Evolutionary conservation across 352 stramenopile genomes (phyloP), one percentile per base, ranked within the genome.

Genomic region (Elongisporangium undulatum): DNA sequence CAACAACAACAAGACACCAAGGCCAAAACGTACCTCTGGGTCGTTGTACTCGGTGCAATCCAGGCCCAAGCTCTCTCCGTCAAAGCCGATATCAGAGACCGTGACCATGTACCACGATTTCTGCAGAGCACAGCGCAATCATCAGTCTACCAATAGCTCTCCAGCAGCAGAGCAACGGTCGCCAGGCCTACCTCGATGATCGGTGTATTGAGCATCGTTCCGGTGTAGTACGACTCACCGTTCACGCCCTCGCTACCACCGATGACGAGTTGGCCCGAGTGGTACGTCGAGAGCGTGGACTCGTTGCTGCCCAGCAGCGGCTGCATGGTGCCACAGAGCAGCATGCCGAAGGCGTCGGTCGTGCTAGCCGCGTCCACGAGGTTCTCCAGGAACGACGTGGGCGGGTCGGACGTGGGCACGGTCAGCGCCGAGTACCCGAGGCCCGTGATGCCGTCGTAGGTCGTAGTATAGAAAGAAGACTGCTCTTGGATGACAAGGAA

Each of bases 41-140:
- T 85, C 68, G 55, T 94, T 94, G 59, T 90, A 91, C 9, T 72
- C 79, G 13, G 74, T 67, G 63, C 85, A 94, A 3, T 72, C 65
- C 7, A 93, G 54, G 1, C 73, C 77, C 4, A 93, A 68, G 24
- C 79, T 90, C 8, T 72, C 75, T 17, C 70, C 73, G 51, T 80
- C 67, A 34, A 85, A 90, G 22, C 79, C 85, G 49, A 94, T 73
- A 56, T 91, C 83, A 7, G 84, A 79, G 34, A 94, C 75, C 34
- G 76, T 75, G n/a, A 92, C 73, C 56, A 90, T 77, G 63, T 87
- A 94, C 85, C 85, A 94, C 16, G 79, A 78, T 75, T 92, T 76
- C 81, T 92, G 51, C 24, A 68, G 49, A 24, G 19, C 19, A 29
- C 15, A 51, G 39, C n/a, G n/a, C 39, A 38, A 48, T 19, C 7